Percentiles rank a stretch among this genome's conserved stretches.
Conservation (phyloP, 2,329 filamentous ascomycete genomes). For the Arthrinium puccinioides region DNA sequence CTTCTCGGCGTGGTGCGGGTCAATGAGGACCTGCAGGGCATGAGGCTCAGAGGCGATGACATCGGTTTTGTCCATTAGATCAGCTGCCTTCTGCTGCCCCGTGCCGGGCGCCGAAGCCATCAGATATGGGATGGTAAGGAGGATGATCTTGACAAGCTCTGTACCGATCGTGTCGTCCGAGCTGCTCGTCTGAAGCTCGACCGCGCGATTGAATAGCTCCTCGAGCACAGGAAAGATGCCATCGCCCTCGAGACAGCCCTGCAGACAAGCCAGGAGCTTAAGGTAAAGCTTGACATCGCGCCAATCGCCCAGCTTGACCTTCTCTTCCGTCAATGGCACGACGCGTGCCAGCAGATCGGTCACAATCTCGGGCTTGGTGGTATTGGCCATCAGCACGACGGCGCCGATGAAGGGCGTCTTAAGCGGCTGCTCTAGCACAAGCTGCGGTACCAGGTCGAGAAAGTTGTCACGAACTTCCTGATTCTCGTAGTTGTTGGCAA, state of each 20-base stretch:
- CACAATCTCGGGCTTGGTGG: slow-evolving; percentile 66
- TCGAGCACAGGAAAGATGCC: slow-evolving; percentile 81
- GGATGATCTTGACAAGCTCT: slow-evolving; percentile 93
- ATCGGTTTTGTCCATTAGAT: slow-evolving; percentile 87
- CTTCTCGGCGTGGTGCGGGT: slow-evolving; percentile 67
- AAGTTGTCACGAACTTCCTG: slow-evolving; percentile 69
- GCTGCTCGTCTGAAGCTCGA: slow-evolving; percentile 85
- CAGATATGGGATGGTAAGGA: slow-evolving; percentile 87
- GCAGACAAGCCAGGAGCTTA: slow-evolving; percentile 82
- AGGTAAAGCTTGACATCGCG: slow-evolving; percentile 84
- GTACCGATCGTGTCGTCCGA: slow-evolving; percentile 79
- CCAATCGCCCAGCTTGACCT: slow-evolving; percentile 71
- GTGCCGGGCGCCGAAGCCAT: slow-evolving; percentile 66
- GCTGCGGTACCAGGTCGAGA: slow-evolving; percentile 64
- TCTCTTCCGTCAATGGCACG: slow-evolving; percentile 54
- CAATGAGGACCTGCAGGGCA: slow-evolving; percentile 75
- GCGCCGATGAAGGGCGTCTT: slow-evolving; percentile 95
- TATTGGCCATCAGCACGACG: slow-evolving; percentile 73
- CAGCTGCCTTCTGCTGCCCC: slow-evolving; percentile 65
- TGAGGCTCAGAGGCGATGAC: slow-evolving; percentile 89
- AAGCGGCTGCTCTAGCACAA: slow-evolving; percentile 85
- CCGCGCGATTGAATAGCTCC: slow-evolving; percentile 86
- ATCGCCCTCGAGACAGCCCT: slow-evolving; percentile 72
- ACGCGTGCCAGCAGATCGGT: slow-evolving; percentile 61
- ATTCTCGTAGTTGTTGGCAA: slow-evolving; percentile 82